Percentiles rank a stretch among this genome's conserved stretches.
These are phyloP conservation scores for Brassica hybrid DNA, from an alignment of 441 rosid genomes.

Conservation along the genomic window DNA sequence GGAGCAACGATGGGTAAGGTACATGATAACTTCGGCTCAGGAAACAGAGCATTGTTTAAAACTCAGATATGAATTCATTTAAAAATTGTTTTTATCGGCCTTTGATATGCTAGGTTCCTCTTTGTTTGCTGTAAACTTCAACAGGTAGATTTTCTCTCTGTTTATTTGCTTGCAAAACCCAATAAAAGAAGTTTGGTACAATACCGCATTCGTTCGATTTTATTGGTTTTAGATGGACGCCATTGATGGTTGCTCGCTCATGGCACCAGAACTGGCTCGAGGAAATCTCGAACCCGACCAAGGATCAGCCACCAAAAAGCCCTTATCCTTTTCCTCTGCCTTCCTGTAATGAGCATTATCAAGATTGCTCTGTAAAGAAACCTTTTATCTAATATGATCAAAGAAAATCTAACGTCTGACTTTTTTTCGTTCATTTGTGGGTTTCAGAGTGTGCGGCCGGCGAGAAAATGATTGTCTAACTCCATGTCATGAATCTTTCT, in stretches of 20 bases:
- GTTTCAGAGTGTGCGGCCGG: slow-evolving; percentile 93
- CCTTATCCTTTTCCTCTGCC: slow-evolving; percentile 76
- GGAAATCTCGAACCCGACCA: slow-evolving; percentile 57
- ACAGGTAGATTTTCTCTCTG: too few species aligned
- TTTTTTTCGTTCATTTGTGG: not conserved
- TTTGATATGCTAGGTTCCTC: too few species aligned
- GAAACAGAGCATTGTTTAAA: too few species aligned
- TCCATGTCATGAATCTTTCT: slow-evolving; percentile 73
- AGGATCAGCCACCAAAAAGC: slow-evolving; percentile 44
- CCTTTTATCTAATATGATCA: slow-evolving; percentile 37
- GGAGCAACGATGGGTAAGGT: too few species aligned
- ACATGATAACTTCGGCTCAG: too few species aligned
- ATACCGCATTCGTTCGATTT: too few species aligned
- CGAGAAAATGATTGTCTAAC: slow-evolving; percentile 53
- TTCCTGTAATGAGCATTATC: slow-evolving; percentile 90
- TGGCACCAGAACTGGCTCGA: slow-evolving; percentile 83
- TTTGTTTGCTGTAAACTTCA: too few species aligned
- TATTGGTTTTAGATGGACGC: slow-evolving; percentile 69
- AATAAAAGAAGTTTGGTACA: too few species aligned
- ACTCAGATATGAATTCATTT: too few species aligned
- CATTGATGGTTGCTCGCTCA: slow-evolving; percentile 90
- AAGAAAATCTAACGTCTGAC: not conserved
- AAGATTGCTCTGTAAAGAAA: slow-evolving; percentile 77
- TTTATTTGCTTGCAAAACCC: too few species aligned
- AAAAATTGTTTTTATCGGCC: too few species aligned